These are phyloP conservation scores for Chamaenerion angustifolium DNA, from an alignment of 345 rosid genomes.

Conservation along the genomic window DNA sequence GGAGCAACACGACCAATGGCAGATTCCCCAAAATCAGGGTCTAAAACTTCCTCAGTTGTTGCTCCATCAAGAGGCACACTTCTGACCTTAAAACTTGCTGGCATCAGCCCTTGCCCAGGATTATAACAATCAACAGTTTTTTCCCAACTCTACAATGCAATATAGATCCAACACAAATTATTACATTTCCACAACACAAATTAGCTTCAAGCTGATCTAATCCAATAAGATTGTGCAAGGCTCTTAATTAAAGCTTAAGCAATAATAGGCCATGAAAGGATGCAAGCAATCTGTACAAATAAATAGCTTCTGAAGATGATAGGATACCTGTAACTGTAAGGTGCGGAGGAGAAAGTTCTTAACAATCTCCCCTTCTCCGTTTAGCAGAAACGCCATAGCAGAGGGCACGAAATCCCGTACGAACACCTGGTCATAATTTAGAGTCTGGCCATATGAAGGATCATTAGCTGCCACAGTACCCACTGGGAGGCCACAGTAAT, in stretches of 20 bases:
- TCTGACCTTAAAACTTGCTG: slow-evolving; percentile 88
- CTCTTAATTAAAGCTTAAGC: too few relatives aligned
- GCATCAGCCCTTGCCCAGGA: slow-evolving; percentile 97
- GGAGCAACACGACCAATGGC: slow-evolving; percentile 98
- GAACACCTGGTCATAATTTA: slow-evolving; percentile 91
- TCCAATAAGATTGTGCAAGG: too few relatives aligned
- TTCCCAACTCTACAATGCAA: slow-evolving; percentile 78
- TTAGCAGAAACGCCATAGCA: slow-evolving; percentile 74
- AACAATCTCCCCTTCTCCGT: slow-evolving; percentile 79
- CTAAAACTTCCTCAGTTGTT: slow-evolving; percentile 60
- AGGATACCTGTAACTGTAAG: slow-evolving; percentile 78
- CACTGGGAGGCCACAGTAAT: slow-evolving; percentile 65
- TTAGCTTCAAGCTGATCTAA: too few relatives aligned
- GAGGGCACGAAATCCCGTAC: slow-evolving; percentile 98
- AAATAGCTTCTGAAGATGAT: slow-evolving; percentile 2
- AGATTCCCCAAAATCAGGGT: slow-evolving; percentile 93
- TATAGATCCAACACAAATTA: not conserved
- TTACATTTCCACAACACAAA: too few relatives aligned
- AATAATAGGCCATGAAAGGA: too few relatives aligned
- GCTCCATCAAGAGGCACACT: slow-evolving; percentile 52
- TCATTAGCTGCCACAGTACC: slow-evolving; percentile 84
- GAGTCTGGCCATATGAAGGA: slow-evolving; percentile 50
- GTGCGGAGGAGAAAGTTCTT: slow-evolving; percentile 89
- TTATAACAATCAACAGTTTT: slow-evolving; percentile 95
- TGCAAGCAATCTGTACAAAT: too few relatives aligned